Conservation (phyloP, 768 basidiomycete species). For the Symmetrospora coprosmae region DNA sequence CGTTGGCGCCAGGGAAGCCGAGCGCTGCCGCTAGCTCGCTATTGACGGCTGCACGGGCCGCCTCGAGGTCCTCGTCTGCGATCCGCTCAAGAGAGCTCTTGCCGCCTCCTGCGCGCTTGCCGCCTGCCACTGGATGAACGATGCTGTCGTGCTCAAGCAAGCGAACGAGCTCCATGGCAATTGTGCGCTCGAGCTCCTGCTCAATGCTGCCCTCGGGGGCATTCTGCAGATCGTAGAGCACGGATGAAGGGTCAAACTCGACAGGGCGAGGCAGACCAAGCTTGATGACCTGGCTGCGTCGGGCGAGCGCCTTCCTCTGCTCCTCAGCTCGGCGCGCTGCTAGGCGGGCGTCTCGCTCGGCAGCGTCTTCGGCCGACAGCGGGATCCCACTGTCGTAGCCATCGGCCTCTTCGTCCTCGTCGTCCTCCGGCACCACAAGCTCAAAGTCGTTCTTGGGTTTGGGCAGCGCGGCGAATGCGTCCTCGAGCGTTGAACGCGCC, state of each 20-base stretch:
- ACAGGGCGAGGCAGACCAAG: constrained; percentile 69
- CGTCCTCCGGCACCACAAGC: constrained; percentile 76
- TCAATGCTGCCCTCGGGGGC: constrained; percentile 37
- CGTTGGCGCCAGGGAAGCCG: constrained; percentile 70
- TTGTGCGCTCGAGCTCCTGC: constrained; percentile 47
- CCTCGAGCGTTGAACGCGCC: constrained; percentile 60
- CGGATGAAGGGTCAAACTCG: constrained; percentile 49
- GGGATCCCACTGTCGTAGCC: constrained; percentile 33
- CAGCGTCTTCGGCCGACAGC: constrained; percentile 68
- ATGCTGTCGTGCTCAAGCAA: constrained; percentile 80
- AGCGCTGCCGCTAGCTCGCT: constrained; percentile 62
- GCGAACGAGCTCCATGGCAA: constrained; percentile 62
- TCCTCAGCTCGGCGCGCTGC: constrained; percentile 57
- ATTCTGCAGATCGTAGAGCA: constrained; percentile 39
- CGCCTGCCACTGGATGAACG: constrained; percentile 74
- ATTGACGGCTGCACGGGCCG: constrained; percentile 59
- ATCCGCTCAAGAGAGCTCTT: constrained; percentile 51
- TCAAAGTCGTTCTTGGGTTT: constrained; percentile 96
- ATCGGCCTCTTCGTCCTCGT: constrained; percentile 42
- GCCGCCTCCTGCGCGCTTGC: constrained; percentile 53
- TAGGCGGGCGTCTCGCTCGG: constrained; percentile 69
- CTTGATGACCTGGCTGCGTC: constrained; percentile 68
- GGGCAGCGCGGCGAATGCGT: constrained; percentile 69
- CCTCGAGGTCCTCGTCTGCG: constrained; percentile 57
- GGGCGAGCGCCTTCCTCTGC: constrained; percentile 61